Conservation (phyloP, 2,329 filamentous ascomycete genomes). For the Botrytis elliptica region DNA sequence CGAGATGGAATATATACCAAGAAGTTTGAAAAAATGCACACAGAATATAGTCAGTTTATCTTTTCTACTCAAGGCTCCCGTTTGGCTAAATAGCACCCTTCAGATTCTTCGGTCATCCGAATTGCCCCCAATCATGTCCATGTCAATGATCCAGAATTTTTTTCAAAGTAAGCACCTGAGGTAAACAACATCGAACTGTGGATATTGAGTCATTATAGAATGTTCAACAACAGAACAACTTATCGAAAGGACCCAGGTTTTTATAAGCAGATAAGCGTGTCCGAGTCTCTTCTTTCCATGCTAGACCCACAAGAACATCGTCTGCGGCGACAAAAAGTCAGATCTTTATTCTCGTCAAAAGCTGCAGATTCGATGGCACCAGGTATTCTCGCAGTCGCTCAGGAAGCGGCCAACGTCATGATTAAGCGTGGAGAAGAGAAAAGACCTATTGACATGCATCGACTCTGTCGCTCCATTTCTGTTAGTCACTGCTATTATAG, state of each 20-base stretch:
- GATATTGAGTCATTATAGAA: background rate
- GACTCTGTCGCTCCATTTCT: background rate
- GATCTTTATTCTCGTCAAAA: slow-evolving; percentile 3
- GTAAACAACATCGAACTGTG: background rate
- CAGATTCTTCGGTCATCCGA: slow-evolving; percentile 5
- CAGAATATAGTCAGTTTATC: background rate
- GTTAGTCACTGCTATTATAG: background rate
- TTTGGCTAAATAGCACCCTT: background rate
- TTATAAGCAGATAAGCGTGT: background rate
- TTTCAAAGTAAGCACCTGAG: background rate
- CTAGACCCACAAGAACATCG: background rate
- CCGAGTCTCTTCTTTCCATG: background rate
- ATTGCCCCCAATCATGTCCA: slow-evolving; percentile 7
- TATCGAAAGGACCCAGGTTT: background rate
- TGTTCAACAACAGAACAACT: background rate
- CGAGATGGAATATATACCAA: background rate
- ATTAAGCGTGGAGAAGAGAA: background rate
- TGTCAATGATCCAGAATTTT: slow-evolving; percentile 6
- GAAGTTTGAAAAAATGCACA: background rate
- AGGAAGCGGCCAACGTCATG: background rate
- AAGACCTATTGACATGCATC: background rate
- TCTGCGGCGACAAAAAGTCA: slow-evolving; percentile 4
- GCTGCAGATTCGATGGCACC: background rate
- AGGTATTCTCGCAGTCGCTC: background rate
- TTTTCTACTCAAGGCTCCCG: too few species aligned